Percentiles rank a stretch among this genome's conserved stretches.
These are phyloP conservation scores for Trichocladium uniseriatum DNA, from an alignment of 495 filamentous ascomycete species.

Conservation along the genomic window DNA sequence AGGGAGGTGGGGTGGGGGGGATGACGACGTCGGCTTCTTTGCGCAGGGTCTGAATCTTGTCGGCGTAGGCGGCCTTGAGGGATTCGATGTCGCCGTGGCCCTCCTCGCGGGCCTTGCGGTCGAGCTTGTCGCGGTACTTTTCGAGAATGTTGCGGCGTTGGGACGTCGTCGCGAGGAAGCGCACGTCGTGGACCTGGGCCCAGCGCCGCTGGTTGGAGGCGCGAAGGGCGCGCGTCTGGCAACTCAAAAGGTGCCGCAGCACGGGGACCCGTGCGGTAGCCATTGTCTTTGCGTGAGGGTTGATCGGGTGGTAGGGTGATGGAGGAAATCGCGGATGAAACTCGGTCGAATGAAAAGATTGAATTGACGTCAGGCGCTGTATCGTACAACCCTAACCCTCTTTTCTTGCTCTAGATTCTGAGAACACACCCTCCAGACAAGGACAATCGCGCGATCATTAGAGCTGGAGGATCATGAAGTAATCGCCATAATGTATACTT, in stretches of 20 bases:
- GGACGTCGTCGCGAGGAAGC: slow-evolving; percentile 61
- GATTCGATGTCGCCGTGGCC: slow-evolving; percentile 65
- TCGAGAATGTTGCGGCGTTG: slow-evolving; percentile 54
- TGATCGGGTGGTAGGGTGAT: not conserved
- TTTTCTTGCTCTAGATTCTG: too few species aligned
- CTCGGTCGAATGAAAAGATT: not conserved
- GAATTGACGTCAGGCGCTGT: not conserved
- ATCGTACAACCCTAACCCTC: slow-evolving; percentile 2
- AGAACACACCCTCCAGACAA: too few species aligned
- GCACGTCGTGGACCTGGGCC: slow-evolving; percentile 87
- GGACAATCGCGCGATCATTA: too few species aligned
- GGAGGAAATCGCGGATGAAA: not conserved
- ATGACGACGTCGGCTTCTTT: slow-evolving; percentile 40
- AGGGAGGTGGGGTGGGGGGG: slow-evolving; percentile 35
- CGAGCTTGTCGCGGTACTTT: slow-evolving; percentile 80
- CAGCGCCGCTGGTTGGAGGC: slow-evolving; percentile 59
- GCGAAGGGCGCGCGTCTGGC: slow-evolving; percentile 20
- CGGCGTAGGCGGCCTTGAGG: slow-evolving; percentile 71
- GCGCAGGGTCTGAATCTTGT: slow-evolving; percentile 62
- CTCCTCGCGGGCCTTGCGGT: slow-evolving; percentile 70
- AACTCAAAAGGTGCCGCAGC: slow-evolving; percentile 29
- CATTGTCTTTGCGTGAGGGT: slow-evolving; percentile 14
- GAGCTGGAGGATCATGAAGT: too few species aligned
- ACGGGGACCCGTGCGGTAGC: slow-evolving; percentile 24
- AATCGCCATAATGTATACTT: too few species aligned